Evolutionary conservation across 495 filamentous ascomycete species (phyloP).

Genomic region (Annulohypoxylon nitens): DNA sequence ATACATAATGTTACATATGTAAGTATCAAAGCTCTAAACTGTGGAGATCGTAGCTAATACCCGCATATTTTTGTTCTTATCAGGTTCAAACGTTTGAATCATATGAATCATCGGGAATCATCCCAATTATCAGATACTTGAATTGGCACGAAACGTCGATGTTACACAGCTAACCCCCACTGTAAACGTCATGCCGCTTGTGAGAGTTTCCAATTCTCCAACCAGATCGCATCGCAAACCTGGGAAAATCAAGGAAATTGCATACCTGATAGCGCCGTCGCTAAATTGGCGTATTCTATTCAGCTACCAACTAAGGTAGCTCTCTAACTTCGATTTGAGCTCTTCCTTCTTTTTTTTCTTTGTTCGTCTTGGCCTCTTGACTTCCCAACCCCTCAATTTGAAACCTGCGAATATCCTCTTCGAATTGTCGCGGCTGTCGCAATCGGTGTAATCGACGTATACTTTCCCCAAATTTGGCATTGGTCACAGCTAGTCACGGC

Average conservation of each 20-base stretch:
- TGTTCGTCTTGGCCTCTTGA: neutral
- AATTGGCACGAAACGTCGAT: neutral
- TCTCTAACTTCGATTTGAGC: neutral
- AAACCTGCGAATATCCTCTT: neutral
- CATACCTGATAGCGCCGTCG: neutral
- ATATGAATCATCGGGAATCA: too few species aligned
- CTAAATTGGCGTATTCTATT: neutral
- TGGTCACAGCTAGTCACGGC: neutral
- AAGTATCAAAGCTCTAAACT: neutral
- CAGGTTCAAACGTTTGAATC: neutral
- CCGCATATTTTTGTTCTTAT: neutral
- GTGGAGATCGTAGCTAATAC: neutral
- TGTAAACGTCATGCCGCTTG: slow-evolving; percentile 24
- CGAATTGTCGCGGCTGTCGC: neutral
- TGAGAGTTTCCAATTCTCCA: slow-evolving; percentile 31
- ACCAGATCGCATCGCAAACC: slow-evolving; percentile 26
- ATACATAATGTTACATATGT: neutral
- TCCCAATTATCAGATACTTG: neutral
- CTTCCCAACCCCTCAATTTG: neutral
- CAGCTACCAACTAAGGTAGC: too few species aligned
- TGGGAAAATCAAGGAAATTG: slow-evolving; percentile 30
- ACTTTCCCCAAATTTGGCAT: slow-evolving; percentile 7
- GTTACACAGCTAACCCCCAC: slow-evolving; percentile 4
- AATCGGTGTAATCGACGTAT: neutral
- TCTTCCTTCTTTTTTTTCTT: neutral